Percentiles rank a stretch among this genome's conserved stretches.
phyloP scores from a whole-genome alignment of 2,329 filamentous ascomycete species.

The Fusarium staphyleae region DNA sequence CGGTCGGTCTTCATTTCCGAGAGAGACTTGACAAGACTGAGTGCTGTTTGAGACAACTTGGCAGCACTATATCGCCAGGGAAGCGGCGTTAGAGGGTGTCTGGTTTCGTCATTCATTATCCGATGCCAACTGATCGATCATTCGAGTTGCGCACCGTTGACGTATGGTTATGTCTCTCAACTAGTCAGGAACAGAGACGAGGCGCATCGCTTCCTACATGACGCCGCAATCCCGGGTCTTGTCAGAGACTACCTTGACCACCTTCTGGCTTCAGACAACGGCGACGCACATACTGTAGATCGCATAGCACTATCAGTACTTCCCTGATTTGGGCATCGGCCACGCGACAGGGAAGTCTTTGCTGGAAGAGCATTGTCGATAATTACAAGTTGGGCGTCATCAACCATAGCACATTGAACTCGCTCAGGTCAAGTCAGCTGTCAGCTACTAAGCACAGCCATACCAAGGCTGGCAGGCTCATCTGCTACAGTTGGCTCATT shows the following conservation, averaged over 20 bases:
- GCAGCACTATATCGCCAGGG: slow-evolving; percentile 7
- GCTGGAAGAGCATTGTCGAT: not conserved
- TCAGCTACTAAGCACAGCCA: not conserved
- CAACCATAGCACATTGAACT: not conserved
- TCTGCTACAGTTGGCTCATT: slow-evolving; percentile 19
- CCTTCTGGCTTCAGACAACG: slow-evolving; percentile 21
- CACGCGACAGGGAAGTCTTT: slow-evolving; percentile 28
- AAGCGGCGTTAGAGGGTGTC: slow-evolving; percentile 5
- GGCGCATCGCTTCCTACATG: slow-evolving; percentile 27
- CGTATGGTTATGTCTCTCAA: slow-evolving; percentile 26
- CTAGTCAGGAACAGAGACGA: slow-evolving; percentile 34
- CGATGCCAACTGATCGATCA: slow-evolving; percentile 12
- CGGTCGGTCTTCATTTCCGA: slow-evolving; percentile 15
- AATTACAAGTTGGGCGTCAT: slow-evolving; percentile 20
- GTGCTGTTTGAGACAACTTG: slow-evolving; percentile 15
- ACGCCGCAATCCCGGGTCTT: slow-evolving; percentile 22
- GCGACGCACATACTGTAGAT: slow-evolving; percentile 20
- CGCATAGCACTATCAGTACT: slow-evolving; percentile 20
- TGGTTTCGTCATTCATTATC: slow-evolving; percentile 28
- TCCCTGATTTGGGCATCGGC: slow-evolving; percentile 35
- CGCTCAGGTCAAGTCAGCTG: slow-evolving; percentile 9
- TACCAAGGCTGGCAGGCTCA: slow-evolving; percentile 2
- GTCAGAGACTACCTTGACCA: slow-evolving; percentile 17
- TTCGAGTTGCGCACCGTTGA: slow-evolving; percentile 24
- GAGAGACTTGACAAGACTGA: not conserved